These are phyloP conservation scores for Naganishia onofrii DNA, from an alignment of 768 basidiomycete species.

Conservation along the genomic window DNA sequence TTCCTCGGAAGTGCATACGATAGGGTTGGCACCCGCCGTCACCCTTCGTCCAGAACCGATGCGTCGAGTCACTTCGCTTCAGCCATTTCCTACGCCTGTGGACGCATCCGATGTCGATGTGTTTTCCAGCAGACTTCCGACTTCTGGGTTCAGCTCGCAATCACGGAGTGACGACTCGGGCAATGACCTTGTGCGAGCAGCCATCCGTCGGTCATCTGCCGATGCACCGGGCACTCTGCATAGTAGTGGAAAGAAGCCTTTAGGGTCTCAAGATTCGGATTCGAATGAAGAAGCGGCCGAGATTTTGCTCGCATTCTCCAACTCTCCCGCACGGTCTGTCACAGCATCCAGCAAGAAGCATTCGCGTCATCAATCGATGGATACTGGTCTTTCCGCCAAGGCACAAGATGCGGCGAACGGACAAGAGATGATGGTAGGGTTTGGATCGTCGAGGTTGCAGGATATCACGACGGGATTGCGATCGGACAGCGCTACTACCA, in stretches of 20 bases:
- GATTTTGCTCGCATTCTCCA: constrained; percentile 30
- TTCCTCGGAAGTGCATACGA: not conserved
- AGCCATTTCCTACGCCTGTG: not conserved
- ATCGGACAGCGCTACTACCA: not conserved
- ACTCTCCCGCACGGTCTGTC: constrained; percentile 28
- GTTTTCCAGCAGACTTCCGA: constrained; percentile 3
- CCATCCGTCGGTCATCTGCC: constrained; percentile 9
- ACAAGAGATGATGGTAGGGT: not conserved
- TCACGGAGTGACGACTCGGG: not conserved
- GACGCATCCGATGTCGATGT: not conserved
- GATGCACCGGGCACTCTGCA: constrained; percentile 1
- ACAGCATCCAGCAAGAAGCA: constrained; percentile 4
- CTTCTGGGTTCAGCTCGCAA: not conserved
- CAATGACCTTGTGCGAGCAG: not conserved
- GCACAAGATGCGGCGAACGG: not conserved
- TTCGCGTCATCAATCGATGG: constrained; percentile 14
- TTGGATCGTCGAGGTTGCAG: constrained; percentile 15
- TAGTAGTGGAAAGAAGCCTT: not conserved
- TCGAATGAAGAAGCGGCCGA: constrained; percentile 32
- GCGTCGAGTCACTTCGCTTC: constrained; percentile 7
- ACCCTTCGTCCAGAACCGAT: constrained; percentile 6
- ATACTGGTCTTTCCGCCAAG: not conserved
- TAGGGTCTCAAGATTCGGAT: constrained; percentile 22
- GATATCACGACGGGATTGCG: constrained; percentile 15
- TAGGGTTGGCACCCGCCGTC: not conserved